Evolutionary conservation across 768 basidiomycete genomes (phyloP).

Genomic region (Boletus reticulatus): DNA sequence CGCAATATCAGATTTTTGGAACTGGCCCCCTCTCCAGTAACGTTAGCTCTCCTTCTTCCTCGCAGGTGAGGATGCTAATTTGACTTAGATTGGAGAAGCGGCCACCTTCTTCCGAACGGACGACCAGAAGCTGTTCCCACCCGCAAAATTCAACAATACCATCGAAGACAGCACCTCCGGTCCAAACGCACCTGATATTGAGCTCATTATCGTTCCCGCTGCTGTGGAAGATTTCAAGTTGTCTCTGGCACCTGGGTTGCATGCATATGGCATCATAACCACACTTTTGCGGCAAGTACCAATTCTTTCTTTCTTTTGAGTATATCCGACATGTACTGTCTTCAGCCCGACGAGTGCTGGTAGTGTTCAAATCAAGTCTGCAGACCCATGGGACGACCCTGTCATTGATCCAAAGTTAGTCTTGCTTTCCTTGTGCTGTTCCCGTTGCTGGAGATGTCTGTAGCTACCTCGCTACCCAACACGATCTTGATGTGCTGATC

Average conservation of each 20-base stretch:
- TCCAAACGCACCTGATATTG: conserved; percentile 30
- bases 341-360: conserved; percentile 45
- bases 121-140: conserved; percentile 30
- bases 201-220: conserved; percentile 21
- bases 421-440: background rate
- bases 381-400: conserved; percentile 40
- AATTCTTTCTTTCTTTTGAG: background rate
- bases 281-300: conserved; percentile 25
- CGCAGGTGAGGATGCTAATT: background rate
- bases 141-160: conserved; percentile 23
- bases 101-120: conserved; percentile 34
- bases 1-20: conserved; percentile 43
- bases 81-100: conserved; percentile 25
- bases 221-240: background rate
- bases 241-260: background rate
- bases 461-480: conserved; percentile 42
- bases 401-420: conserved; percentile 44
- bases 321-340: background rate
- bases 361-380: conserved; percentile 38
- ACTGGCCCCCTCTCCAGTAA: conserved; percentile 55
- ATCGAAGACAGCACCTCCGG: conserved; percentile 32
- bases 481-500: conserved; percentile 39
- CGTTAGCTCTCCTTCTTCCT: conserved; percentile 31
- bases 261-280: conserved; percentile 18
- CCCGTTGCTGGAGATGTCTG: background rate